A percentile compares a stretch with the other conserved stretches of the same genome.
Evolutionary conservation across 2,329 filamentous ascomycete genomes (phyloP).

Genomic region (Ophiostoma ulmi): DNA sequence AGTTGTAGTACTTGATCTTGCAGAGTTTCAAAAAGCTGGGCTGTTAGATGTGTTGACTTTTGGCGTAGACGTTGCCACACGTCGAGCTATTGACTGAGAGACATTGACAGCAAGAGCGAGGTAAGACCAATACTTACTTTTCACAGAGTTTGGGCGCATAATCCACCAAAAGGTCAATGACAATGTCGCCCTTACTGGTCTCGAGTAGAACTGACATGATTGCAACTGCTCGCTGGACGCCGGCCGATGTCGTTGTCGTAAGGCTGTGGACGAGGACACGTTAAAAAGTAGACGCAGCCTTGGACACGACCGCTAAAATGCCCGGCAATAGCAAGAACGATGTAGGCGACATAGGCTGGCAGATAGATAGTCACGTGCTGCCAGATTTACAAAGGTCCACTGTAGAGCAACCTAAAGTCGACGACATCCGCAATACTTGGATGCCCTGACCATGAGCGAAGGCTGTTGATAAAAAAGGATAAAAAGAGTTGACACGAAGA

Average conservation of each 20-base stretch:
- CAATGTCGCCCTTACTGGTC: constrained; percentile 87
- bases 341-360: not conserved
- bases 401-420: not conserved
- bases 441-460: too few species aligned
- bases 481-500: too few species aligned
- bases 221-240: not conserved
- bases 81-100: not conserved
- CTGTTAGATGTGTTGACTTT: constrained; percentile 24
- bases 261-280: not conserved
- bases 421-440: not conserved
- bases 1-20: constrained; percentile 99
- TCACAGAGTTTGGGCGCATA: constrained; percentile 88
- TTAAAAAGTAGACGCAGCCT: not conserved
- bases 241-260: not conserved
- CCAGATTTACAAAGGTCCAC: not conserved
- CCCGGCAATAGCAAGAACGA: not conserved
- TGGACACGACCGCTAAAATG: not conserved
- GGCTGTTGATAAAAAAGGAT: too few species aligned
- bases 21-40: constrained; percentile 94
- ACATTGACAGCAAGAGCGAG: not conserved
- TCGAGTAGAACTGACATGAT: constrained; percentile 89
- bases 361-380: not conserved
- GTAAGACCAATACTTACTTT: constrained; percentile 59
- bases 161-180: constrained; percentile 85
- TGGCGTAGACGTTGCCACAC: not conserved